phyloP scores from a whole-genome alignment of 2,329 filamentous ascomycete species.

The Talaromyces rugulosus region DNA sequence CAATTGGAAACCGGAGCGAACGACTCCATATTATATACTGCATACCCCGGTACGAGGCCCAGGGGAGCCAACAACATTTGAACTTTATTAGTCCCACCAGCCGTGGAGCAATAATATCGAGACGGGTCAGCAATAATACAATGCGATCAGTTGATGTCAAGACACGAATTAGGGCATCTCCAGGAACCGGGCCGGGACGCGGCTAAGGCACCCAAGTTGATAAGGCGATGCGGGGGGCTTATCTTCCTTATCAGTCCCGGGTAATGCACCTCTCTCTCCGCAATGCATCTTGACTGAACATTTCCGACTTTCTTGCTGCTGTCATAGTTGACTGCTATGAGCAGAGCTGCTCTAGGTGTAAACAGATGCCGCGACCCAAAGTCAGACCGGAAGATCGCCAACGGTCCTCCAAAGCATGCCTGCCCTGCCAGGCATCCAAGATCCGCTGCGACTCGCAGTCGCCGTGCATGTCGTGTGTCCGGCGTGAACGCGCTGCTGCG shows the following conservation, averaged over 20 bases:
- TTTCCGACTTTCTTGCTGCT: neutral
- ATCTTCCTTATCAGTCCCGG: neutral
- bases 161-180: neutral
- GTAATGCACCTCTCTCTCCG: neutral
- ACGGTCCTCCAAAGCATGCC: constrained; percentile 48
- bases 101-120: neutral
- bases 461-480: constrained; percentile 47
- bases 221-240: neutral
- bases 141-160: neutral
- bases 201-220: neutral
- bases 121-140: neutral
- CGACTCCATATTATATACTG: neutral
- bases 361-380: constrained; percentile 49
- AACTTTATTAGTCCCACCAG: neutral
- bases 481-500: constrained; percentile 38
- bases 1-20: neutral
- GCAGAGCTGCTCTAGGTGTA: neutral
- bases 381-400: constrained; percentile 48
- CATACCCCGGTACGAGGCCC: neutral
- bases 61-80: neutral
- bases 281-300: neutral
- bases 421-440: constrained; percentile 47
- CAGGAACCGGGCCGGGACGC: neutral
- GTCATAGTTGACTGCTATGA: neutral
- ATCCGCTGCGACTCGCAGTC: constrained; percentile 49